Percentiles rank a stretch among this genome's conserved stretches.
Evolutionary conservation across 768 basidiomycete species (phyloP).

Genomic region (Termitomyces sp.): DNA sequence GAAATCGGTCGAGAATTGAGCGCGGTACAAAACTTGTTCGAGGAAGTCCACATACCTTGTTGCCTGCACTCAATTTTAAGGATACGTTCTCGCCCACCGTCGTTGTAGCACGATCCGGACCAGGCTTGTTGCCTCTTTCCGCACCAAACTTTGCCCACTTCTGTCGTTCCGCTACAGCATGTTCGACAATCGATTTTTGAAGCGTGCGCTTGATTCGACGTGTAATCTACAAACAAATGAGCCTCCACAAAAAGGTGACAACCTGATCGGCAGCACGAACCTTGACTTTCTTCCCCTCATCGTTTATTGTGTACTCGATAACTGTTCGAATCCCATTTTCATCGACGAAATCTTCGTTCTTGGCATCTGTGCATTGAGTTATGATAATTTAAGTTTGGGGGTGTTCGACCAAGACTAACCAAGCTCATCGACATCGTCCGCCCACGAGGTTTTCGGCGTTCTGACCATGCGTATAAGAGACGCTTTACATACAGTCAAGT

Average conservation of each 20-base stretch:
- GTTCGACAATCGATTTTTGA: slow-evolving; percentile 91
- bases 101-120: slow-evolving; percentile 91
- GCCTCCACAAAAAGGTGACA: neutral
- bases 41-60: slow-evolving; percentile 40
- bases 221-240: slow-evolving; percentile 54
- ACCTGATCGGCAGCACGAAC: slow-evolving; percentile 31
- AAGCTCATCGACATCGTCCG: slow-evolving; percentile 80
- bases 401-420: slow-evolving; percentile 28
- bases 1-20: neutral
- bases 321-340: slow-evolving; percentile 87
- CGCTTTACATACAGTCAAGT: neutral
- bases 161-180: slow-evolving; percentile 89
- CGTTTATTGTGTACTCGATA: slow-evolving; percentile 78
- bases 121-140: slow-evolving; percentile 81
- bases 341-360: slow-evolving; percentile 69
- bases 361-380: slow-evolving; percentile 32
- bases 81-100: slow-evolving; percentile 70
- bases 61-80: slow-evolving; percentile 49
- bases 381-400: neutral
- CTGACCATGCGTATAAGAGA: slow-evolving; percentile 16
- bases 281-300: slow-evolving; percentile 94
- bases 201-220: slow-evolving; percentile 81
- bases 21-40: neutral
- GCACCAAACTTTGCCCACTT: slow-evolving; percentile 92
- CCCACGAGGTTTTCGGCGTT: slow-evolving; percentile 74